Evolutionary conservation across 1,284 basidiomycete genomes (phyloP).

Genomic region (Xerocomus minutiporus): DNA sequence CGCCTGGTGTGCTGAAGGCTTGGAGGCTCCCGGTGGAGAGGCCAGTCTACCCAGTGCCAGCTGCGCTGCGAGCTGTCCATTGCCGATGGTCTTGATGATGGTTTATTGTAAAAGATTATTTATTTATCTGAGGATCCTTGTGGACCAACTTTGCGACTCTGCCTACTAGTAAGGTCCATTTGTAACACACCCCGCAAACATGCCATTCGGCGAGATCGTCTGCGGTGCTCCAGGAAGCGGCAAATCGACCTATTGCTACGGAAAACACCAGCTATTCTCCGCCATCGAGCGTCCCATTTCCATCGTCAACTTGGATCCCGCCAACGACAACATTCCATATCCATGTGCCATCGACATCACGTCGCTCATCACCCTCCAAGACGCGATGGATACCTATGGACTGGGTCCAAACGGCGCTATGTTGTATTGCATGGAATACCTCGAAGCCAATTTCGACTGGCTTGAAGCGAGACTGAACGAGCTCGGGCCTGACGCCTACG

Average conservation of each 20-base stretch:
- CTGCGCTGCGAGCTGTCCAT: too few species aligned
- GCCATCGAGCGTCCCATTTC: slow-evolving; percentile 83
- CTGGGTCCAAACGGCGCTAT: slow-evolving; percentile 97
- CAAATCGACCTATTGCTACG: slow-evolving; percentile 92
- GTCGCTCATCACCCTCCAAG: slow-evolving; percentile 81
- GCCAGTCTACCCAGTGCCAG: too few species aligned
- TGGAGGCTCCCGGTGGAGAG: too few species aligned
- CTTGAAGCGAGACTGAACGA: slow-evolving; percentile 70
- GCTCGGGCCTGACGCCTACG: slow-evolving; percentile 71
- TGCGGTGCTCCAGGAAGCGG: slow-evolving; percentile 91
- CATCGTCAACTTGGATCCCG: slow-evolving; percentile 94
- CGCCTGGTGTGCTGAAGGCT: not conserved
- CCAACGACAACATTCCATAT: slow-evolving; percentile 87
- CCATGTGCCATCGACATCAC: slow-evolving; percentile 86
- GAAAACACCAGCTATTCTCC: slow-evolving; percentile 88
- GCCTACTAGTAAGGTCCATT: too few species aligned
- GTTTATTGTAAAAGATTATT: too few species aligned
- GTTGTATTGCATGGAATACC: slow-evolving; percentile 96
- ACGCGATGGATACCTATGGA: slow-evolving; percentile 82
- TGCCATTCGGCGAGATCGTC: slow-evolving; percentile 85
- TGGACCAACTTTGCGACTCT: too few species aligned
- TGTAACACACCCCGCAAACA: slow-evolving; percentile 24
- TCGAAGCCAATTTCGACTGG: slow-evolving; percentile 96
- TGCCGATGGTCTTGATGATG: too few species aligned
- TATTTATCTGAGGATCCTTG: too few species aligned